These are phyloP conservation scores for Hypoxylon sp. DNA, from an alignment of 2,329 filamentous ascomycete species.

Conservation along the genomic window DNA sequence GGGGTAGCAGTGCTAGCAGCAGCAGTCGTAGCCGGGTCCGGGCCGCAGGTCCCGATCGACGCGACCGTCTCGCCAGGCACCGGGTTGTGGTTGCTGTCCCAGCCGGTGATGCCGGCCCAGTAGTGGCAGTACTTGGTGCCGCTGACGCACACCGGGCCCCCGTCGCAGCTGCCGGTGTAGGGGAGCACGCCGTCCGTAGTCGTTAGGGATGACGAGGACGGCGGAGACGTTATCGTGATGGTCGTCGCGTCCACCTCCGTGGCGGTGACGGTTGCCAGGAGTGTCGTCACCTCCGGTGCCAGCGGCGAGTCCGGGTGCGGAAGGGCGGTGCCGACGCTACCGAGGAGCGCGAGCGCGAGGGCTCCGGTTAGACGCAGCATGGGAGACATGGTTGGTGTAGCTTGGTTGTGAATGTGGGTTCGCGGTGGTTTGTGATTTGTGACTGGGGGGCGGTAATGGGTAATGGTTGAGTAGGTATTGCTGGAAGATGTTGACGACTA, in stretches of 20 bases:
- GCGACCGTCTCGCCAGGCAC: slow-evolving; percentile 46
- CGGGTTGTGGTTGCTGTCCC: slow-evolving; percentile 44
- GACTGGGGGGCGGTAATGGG: not conserved
- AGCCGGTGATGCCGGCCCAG: slow-evolving; percentile 49
- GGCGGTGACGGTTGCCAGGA: slow-evolving; percentile 2
- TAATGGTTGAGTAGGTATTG: no score
- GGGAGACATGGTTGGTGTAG: slow-evolving; percentile 5
- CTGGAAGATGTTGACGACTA: no score
- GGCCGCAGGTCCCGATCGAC: slow-evolving; percentile 40
- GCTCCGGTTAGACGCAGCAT: not conserved
- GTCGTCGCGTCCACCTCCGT: not conserved
- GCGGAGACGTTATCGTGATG: slow-evolving; percentile 9
- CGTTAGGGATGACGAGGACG: not conserved
- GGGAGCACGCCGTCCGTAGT: not conserved
- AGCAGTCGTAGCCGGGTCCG: no score
- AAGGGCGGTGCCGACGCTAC: slow-evolving; percentile 2
- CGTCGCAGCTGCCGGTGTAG: slow-evolving; percentile 42
- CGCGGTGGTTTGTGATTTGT: not conserved
- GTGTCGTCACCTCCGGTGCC: slow-evolving; percentile 10
- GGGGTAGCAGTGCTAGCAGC: no score
- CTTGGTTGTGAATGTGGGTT: not conserved
- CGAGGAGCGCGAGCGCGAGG: slow-evolving; percentile 7
- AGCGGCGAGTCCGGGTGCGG: slow-evolving; percentile 8
- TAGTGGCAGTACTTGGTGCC: slow-evolving; percentile 46
- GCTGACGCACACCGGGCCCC: slow-evolving; percentile 44